Evolutionary conservation across 202 grass and related monocot species (phyloP).

Genomic region (Hordeum pubiflorum): DNA sequence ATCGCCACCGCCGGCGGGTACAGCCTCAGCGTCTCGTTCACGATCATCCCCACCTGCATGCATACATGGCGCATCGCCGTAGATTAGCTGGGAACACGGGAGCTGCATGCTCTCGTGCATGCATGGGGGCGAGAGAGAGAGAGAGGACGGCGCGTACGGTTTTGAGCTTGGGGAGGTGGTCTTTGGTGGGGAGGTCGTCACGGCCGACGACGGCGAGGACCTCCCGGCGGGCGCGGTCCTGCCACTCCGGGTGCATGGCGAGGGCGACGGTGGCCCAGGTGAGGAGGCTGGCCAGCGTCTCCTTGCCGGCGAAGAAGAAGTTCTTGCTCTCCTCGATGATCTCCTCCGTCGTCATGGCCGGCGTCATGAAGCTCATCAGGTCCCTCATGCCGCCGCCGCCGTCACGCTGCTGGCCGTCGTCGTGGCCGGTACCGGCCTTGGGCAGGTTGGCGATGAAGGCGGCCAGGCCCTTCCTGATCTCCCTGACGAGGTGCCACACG

Average conservation of each 20-base stretch:
- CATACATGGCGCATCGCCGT: background rate
- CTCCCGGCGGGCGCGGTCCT: slow-evolving; percentile 62
- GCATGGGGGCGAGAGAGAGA: background rate
- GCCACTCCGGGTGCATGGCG: slow-evolving; percentile 81
- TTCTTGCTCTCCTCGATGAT: slow-evolving; percentile 90
- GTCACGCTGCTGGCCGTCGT: background rate
- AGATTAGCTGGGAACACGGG: background rate
- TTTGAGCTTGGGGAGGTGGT: slow-evolving; percentile 55
- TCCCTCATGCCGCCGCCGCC: slow-evolving; percentile 22
- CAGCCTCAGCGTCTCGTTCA: slow-evolving; percentile 64
- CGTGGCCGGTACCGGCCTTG: background rate
- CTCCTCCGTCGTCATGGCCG: slow-evolving; percentile 34
- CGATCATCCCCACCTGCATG: slow-evolving; percentile 49
- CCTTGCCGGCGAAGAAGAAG: slow-evolving; percentile 91
- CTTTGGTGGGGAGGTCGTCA: slow-evolving; percentile 28
- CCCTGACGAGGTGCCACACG: slow-evolving; percentile 51
- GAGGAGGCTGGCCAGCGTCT: slow-evolving; percentile 63
- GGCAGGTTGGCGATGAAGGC: slow-evolving; percentile 40
- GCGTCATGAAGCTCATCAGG: slow-evolving; percentile 34
- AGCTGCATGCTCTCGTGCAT: too few relatives aligned
- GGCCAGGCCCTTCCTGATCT: slow-evolving; percentile 39
- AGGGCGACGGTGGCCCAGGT: slow-evolving; percentile 68
- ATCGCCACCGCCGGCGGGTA: slow-evolving; percentile 75
- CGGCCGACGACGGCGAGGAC: slow-evolving; percentile 48
- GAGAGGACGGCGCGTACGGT: background rate